Evolutionary conservation across 202 grass and related monocot species (phyloP).

Genomic region (Zizania palustris): DNA sequence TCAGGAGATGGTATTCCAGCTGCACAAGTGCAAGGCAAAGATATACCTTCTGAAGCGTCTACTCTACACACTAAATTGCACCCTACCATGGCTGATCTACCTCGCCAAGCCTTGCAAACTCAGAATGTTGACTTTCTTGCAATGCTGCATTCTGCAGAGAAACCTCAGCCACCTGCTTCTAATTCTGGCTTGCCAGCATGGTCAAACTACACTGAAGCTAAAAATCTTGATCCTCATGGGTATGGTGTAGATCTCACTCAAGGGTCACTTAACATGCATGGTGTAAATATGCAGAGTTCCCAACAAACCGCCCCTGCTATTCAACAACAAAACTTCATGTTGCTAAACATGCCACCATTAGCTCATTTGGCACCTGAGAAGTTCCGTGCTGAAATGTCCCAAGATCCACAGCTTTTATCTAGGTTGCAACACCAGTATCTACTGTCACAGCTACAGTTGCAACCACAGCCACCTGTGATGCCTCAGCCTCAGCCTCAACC

Average conservation of each 20-base stretch:
- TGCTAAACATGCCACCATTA: constrained; percentile 55
- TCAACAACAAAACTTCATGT: constrained; percentile 69
- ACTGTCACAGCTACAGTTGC: constrained; percentile 78
- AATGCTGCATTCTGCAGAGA: constrained; percentile 82
- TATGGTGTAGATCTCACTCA: constrained; percentile 51
- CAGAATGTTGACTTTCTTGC: constrained; percentile 83
- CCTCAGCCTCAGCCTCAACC: constrained; percentile 43
- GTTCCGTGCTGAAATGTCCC: constrained; percentile 65
- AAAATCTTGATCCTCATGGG: constrained; percentile 48
- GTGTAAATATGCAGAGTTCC: constrained; percentile 62
- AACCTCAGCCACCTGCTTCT: constrained; percentile 50
- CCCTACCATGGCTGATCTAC: constrained; percentile 55
- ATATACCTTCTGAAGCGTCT: constrained; percentile 43
- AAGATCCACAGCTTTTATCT: constrained; percentile 75
- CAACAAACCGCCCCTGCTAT: constrained; percentile 57
- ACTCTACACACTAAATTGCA: constrained; percentile 66
- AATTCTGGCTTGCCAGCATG: constrained; percentile 55
- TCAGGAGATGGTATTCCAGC: constrained; percentile 54
- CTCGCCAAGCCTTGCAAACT: constrained; percentile 55
- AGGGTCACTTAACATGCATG: constrained; percentile 54
- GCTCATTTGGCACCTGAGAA: constrained; percentile 67
- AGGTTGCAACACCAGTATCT: constrained; percentile 89
- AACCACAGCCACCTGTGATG: constrained; percentile 61
- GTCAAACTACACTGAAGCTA: constrained; percentile 66
- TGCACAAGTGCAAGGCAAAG: constrained; percentile 52